Percentiles rank a stretch among this genome's conserved stretches.
Conservation (phyloP, 2,329 filamentous ascomycete species). For the Ophidiomyces ophidiicola region DNA sequence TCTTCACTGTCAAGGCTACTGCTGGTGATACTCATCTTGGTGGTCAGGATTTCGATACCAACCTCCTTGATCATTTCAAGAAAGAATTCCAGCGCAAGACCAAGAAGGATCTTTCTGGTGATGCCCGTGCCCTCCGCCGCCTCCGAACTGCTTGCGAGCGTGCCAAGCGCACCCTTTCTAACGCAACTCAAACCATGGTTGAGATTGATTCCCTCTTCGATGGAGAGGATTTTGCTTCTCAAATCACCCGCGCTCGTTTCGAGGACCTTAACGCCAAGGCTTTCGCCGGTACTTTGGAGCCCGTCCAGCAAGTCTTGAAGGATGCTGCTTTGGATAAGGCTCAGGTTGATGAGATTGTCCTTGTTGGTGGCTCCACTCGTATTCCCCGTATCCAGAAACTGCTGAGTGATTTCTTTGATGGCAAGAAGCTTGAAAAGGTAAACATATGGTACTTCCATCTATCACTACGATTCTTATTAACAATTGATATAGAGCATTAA, state of each 20-base stretch:
- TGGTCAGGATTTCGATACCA: slow-evolving; percentile 93
- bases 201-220: slow-evolving; percentile 99
- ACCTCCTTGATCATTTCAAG: slow-evolving; percentile 91
- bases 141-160: slow-evolving; percentile 97
- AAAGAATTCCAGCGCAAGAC: slow-evolving; percentile 81
- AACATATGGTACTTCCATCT: slow-evolving; percentile 9
- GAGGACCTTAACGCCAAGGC: slow-evolving; percentile 96
- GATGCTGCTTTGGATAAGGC: slow-evolving; percentile 79
- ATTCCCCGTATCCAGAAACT: slow-evolving; percentile 99
- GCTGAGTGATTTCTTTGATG: slow-evolving; percentile 95
- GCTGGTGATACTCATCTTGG: slow-evolving; percentile 95
- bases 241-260: slow-evolving; percentile 97
- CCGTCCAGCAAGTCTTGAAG: slow-evolving; percentile 93
- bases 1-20: slow-evolving; percentile 98
- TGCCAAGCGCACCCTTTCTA: slow-evolving; percentile 97
- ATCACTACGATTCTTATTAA: slow-evolving; percentile 8
- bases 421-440: slow-evolving; percentile 97
- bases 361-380: slow-evolving; percentile 97
- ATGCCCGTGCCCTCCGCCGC: slow-evolving; percentile 86
- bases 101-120: slow-evolving; percentile 51
- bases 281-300: slow-evolving; percentile 85
- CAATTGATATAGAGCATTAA: slow-evolving; percentile 60
- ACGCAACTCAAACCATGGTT: slow-evolving; percentile 91
- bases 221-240: slow-evolving; percentile 92
- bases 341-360: slow-evolving; percentile 93